Evolutionary conservation across 164 flowering plant species (phyloP), one percentile per base, ranked within the genome.

Genomic region (Berberis vulgaris): DNA sequence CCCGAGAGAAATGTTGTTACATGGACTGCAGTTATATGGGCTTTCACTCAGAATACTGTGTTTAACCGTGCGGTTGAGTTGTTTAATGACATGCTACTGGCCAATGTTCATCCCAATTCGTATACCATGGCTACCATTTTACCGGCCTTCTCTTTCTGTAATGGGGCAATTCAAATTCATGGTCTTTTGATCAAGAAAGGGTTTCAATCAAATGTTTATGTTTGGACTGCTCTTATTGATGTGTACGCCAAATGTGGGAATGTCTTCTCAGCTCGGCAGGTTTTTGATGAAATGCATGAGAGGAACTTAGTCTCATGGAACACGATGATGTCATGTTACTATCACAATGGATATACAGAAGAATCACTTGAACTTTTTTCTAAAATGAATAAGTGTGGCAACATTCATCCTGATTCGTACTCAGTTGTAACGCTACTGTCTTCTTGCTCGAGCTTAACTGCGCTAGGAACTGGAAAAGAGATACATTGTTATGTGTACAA

Each of bases 251-350:
- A 52, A 11, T 52, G 5, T 52, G 54, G 54, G 13, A 10, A 3
- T 10, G n/a, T 52, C n/a, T 52, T 52, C 54, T 11, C 54, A 52
- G 54, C 54, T 52, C 54, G n/a, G n/a, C 54, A 52, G 54, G 54
- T 52, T 9, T 52, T 52, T 52, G n/a, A 52, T 52, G 54, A 52
- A 26, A 52, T 52, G 54, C 54, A 12, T 3, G 54, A 52, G 54
- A 52, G 54, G n/a, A 52, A 52, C n/a, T 4, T 52, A 52, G 54
- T 52, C n/a, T 52, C 54, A 52, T 52, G 54, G 54, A 52, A 52
- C n/a, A 26, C 54, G n/a, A 52, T 52, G 54, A 52, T 52, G 11
- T 52, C n/a, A 26, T 12, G 54, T 52, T 52, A 52, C n/a, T 10
- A 52, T 26, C 54, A 52, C 4, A 52, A 52, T 11, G 54, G 54